A percentile compares a stretch with the other conserved stretches of the same genome.
These are phyloP conservation scores for Diaporthe nobilis DNA, from an alignment of 2,329 filamentous ascomycete species.

Conservation along the genomic window DNA sequence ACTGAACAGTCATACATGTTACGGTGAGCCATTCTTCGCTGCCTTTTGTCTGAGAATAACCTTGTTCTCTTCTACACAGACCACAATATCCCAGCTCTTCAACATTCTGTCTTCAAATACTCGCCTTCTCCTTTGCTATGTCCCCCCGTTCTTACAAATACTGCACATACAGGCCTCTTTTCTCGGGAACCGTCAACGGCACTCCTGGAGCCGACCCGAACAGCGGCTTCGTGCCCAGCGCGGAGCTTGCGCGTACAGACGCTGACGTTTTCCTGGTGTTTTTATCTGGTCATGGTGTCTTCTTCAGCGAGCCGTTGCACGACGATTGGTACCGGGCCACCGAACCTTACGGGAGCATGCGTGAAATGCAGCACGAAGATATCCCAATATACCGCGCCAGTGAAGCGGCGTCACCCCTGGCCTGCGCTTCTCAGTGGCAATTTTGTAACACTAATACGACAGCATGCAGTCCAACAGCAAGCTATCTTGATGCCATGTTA, in stretches of 20 bases:
- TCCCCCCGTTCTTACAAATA: not conserved
- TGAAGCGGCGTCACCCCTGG: not conserved
- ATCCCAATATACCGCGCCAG: not conserved
- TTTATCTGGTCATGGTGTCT: not conserved
- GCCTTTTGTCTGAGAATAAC: too few species aligned
- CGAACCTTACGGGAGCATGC: not conserved
- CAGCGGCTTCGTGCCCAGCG: not conserved
- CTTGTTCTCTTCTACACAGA: not conserved
- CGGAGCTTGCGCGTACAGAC: not conserved
- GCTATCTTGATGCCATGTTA: not conserved
- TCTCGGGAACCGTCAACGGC: not conserved
- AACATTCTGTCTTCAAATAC: not conserved
- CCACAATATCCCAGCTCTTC: not conserved
- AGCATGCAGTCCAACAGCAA: not conserved
- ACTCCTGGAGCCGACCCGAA: not conserved
- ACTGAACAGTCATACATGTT: not conserved
- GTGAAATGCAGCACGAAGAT: not conserved
- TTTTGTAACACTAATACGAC: not conserved
- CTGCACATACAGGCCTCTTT: not conserved
- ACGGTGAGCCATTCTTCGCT: not conserved
- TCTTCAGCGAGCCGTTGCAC: not conserved
- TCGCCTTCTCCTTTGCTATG: not conserved
- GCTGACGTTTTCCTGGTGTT: not conserved
- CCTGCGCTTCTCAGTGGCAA: constrained; percentile 10
- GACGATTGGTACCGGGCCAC: constrained; percentile 15